Evolutionary conservation across 371 early-diverging fungal species (phyloP).

Genomic region (Mucor saturninus): DNA sequence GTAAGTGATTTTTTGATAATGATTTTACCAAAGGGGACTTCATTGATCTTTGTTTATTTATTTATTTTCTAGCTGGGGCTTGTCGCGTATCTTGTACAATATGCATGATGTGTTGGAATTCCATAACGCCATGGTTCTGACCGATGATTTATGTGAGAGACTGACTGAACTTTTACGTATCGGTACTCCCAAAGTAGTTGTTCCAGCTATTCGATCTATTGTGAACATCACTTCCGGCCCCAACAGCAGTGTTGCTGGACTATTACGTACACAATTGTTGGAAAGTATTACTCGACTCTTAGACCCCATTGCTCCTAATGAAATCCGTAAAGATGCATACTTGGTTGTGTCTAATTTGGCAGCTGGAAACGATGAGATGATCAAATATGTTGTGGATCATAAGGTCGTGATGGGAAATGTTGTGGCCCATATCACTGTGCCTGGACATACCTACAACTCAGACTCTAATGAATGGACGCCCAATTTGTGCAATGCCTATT

Average conservation of each 20-base stretch:
- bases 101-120: conserved; percentile 55
- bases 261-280: conserved; percentile 49
- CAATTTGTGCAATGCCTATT: conserved; percentile 9
- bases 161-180: conserved; percentile 29
- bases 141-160: conserved; percentile 29
- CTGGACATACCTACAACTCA: conserved; percentile 28
- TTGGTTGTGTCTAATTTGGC: conserved; percentile 60
- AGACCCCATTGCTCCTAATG: conserved; percentile 17
- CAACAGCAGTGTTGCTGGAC: conserved; percentile 36
- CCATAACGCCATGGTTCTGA: conserved; percentile 22
- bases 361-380: conserved; percentile 51
- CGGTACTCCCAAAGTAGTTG: conserved; percentile 20
- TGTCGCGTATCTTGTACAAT: conserved; percentile 61
- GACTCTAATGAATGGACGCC: conserved; percentile 22
- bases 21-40: background rate
- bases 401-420: conserved; percentile 47
- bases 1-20: conserved; percentile 28
- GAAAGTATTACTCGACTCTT: conserved; percentile 27
- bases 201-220: conserved; percentile 46
- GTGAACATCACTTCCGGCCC: conserved; percentile 66
- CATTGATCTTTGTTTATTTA: background rate
- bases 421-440: conserved; percentile 36
- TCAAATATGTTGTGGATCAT: conserved; percentile 42
- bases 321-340: conserved; percentile 55
- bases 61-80: conserved; percentile 52